These are phyloP conservation scores for Carex scoparia DNA, from an alignment of 176 grass and related monocot genomes.

Conservation along the genomic window DNA sequence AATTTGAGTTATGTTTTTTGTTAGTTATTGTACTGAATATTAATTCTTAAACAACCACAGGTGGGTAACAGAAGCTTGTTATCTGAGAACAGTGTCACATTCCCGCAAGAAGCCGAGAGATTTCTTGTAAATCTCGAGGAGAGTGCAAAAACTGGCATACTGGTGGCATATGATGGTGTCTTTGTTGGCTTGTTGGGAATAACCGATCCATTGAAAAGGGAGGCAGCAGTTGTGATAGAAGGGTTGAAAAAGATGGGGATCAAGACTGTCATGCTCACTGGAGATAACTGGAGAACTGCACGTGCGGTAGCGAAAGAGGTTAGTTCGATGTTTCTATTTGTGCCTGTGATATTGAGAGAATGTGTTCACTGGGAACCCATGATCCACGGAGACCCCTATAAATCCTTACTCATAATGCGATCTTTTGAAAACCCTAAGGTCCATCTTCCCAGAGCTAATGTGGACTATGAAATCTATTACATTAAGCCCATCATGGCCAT, in stretches of 20 bases:
- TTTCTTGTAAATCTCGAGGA: constrained; percentile 80
- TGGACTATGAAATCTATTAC: neutral
- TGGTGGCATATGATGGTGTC: constrained; percentile 63
- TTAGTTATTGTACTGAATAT: constrained; percentile 24
- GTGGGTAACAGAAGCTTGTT: constrained; percentile 73
- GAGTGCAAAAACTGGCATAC: constrained; percentile 90
- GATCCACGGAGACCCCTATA: neutral
- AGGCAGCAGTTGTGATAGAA: constrained; percentile 84
- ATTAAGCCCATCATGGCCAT: neutral
- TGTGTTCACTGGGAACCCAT: neutral
- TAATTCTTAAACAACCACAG: constrained; percentile 20
- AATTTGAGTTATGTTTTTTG: neutral
- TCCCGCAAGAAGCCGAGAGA: constrained; percentile 71
- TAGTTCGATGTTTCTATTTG: neutral
- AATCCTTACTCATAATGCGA: neutral
- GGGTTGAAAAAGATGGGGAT: constrained; percentile 91
- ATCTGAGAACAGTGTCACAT: constrained; percentile 44
- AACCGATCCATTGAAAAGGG: constrained; percentile 91
- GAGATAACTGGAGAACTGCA: constrained; percentile 88
- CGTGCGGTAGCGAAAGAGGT: constrained; percentile 91
- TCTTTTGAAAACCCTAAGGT: neutral
- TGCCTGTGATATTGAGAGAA: neutral
- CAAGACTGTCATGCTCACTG: constrained; percentile 90
- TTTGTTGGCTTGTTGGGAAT: constrained; percentile 78
- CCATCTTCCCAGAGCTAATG: neutral